A percentile compares a stretch with the other conserved stretches of the same genome.
phyloP scores from a whole-genome alignment of 2,329 filamentous ascomycete genomes.

The Fusarium ramigenum region DNA sequence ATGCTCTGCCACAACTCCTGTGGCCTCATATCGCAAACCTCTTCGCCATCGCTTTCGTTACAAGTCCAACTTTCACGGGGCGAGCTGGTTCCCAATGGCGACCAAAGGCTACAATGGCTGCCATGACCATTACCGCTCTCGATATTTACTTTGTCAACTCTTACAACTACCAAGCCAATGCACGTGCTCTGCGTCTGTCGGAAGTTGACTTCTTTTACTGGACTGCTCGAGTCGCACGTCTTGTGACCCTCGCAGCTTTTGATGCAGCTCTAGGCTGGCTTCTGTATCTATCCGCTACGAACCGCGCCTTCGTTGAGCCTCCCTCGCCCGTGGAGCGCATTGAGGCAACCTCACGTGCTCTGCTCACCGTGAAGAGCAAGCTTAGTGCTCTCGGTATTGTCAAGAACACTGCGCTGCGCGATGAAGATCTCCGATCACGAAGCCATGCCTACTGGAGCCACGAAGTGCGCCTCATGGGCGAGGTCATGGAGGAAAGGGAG shows the following conservation, averaged over 20 bases:
- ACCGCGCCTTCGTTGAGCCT: slow-evolving; percentile 76
- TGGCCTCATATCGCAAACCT: slow-evolving; percentile 85
- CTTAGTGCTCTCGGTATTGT: slow-evolving; percentile 78
- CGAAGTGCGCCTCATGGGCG: slow-evolving; percentile 76
- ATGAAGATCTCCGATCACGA: slow-evolving; percentile 73
- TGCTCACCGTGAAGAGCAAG: slow-evolving; percentile 71
- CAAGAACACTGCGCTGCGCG: slow-evolving; percentile 80
- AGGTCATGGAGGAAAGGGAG: slow-evolving; percentile 81
- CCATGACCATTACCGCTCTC: slow-evolving; percentile 63
- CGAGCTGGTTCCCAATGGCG: slow-evolving; percentile 74
- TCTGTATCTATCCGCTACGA: slow-evolving; percentile 81
- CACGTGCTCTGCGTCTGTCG: slow-evolving; percentile 65
- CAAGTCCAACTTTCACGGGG: slow-evolving; percentile 73
- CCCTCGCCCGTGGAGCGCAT: slow-evolving; percentile 72
- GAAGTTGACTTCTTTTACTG: slow-evolving; percentile 79
- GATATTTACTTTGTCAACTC: slow-evolving; percentile 74
- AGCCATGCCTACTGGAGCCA: slow-evolving; percentile 82
- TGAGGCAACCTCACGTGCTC: slow-evolving; percentile 63
- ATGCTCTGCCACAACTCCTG: slow-evolving; percentile 77
- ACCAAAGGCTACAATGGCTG: slow-evolving; percentile 71
- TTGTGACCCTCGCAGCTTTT: slow-evolving; percentile 69
- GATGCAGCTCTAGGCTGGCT: slow-evolving; percentile 71
- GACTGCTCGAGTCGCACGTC: slow-evolving; percentile 71
- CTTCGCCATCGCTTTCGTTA: slow-evolving; percentile 74
- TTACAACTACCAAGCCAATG: slow-evolving; percentile 74